Evolutionary conservation across 2,329 filamentous ascomycete species (phyloP), one percentile per base, ranked within the genome.

Genomic region (Phyllosticta paracitricarpa): DNA sequence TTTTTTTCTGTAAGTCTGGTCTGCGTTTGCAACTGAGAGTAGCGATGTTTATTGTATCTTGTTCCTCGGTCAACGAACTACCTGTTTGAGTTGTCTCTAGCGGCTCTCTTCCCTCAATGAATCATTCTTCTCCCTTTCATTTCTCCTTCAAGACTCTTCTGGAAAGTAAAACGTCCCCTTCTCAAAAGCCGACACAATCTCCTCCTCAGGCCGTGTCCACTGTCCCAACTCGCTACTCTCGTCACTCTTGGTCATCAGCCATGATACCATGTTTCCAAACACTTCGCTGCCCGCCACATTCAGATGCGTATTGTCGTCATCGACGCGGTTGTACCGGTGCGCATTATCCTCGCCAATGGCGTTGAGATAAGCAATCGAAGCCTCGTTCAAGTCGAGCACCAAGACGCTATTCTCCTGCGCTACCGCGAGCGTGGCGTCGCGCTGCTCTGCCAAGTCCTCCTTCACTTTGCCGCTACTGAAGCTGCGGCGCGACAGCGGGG

Each of bases 261-360:
- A 61, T 2, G 54, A 19, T 4, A 61, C 59, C 59, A 61, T 61
- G 51, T 57, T 61, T 14, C 59, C 59, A 9, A 61, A 61, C 9
- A 61, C 55, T 12, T 57, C 28, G 55, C 59, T 54, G 7, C 59
- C 59, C 19, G 54, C 59, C 1, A 35, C 54, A 28, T 61, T 61
- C 28, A 61, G 55, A 25, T 61, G 59, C 12, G 59, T 61, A 14
- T n/a, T 8, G 55, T 61, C 59, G 22, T 54, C 59, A 8, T n/a
- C 24, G 26, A 35, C 25, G 5, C 57, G 59, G 24, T 61, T 61
- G 51, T 61, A 61, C 14, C 40, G 52, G 30, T 48, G 33, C 22
- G 59, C 59, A 25, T 30, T n/a, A 4, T 53, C 59, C 5, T 17
- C 8, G 55, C 59, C 59, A 30, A 61, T 61, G 17, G 59, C 59